A percentile compares a stretch with the other conserved stretches of the same genome.
Conservation (phyloP, 1,284 basidiomycete species). For the Moniliophthora roreri region DNA sequence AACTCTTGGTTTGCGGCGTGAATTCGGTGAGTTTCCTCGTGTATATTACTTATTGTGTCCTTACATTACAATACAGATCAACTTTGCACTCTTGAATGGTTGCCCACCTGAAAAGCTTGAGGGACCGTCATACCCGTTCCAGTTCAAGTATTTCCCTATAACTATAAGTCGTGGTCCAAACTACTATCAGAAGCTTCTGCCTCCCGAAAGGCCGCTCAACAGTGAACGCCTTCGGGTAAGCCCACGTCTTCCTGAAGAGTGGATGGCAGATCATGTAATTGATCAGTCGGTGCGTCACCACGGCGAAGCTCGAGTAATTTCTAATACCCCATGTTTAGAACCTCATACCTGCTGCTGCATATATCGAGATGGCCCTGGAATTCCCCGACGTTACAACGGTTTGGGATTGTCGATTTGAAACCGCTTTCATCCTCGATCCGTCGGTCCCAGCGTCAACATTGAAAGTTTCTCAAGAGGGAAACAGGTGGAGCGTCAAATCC, state of each 20-base stretch:
- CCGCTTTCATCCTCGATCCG: constrained; percentile 1
- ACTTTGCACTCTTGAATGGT: constrained; percentile 2
- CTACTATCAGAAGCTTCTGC: neutral
- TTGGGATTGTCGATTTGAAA: constrained; percentile 2
- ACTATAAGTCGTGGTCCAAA: neutral
- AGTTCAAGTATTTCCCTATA: constrained; percentile 1
- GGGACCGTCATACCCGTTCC: constrained; percentile 1
- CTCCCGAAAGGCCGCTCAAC: constrained; percentile 2
- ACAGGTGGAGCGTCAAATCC: constrained; percentile 1
- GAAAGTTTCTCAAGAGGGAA: neutral
- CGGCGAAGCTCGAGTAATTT: no score
- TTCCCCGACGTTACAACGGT: constrained; percentile 3
- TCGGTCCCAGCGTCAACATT: neutral
- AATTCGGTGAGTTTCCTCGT: neutral
- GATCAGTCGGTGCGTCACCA: neutral
- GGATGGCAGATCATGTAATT: constrained; percentile 2
- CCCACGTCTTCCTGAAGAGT: constrained; percentile 1
- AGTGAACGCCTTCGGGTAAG: constrained; percentile 4
- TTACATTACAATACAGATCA: neutral
- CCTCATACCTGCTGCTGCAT: constrained; percentile 3
- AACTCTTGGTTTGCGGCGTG: neutral
- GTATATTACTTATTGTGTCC: neutral
- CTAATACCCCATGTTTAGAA: neutral
- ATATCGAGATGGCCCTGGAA: constrained; percentile 2
- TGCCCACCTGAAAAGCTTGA: neutral